These are phyloP conservation scores for Phytophthora meadii DNA, from an alignment of 352 stramenopile species.

Conservation along the genomic window DNA sequence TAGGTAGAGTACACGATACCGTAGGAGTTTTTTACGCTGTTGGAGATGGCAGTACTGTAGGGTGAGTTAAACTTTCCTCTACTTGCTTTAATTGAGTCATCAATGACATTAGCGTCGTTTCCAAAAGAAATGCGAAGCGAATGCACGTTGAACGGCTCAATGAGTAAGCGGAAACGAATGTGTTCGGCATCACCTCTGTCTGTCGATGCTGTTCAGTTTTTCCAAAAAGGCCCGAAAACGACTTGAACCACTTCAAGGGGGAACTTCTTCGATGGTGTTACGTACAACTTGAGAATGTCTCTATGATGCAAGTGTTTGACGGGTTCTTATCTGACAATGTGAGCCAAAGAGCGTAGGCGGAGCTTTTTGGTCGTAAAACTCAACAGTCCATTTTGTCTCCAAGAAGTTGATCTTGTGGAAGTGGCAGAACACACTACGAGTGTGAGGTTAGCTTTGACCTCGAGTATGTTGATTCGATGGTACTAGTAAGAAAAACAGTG, in stretches of 20 bases:
- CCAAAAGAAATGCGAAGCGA: too few relatives aligned
- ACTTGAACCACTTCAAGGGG: slow-evolving; percentile 13
- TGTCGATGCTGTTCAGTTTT: slow-evolving; percentile 15
- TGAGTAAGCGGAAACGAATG: not conserved
- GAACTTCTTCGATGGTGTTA: not conserved
- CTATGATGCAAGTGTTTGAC: slow-evolving; percentile 8
- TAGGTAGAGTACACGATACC: too few relatives aligned
- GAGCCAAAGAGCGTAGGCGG: slow-evolving; percentile 3
- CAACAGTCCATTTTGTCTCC: slow-evolving; percentile 16
- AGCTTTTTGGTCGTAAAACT: slow-evolving; percentile 20
- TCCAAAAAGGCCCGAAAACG: slow-evolving; percentile 17
- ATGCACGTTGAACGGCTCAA: too few relatives aligned
- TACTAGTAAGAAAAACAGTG: not conserved
- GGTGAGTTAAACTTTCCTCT: too few relatives aligned
- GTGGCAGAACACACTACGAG: not conserved
- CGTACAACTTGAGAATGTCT: slow-evolving; percentile 19
- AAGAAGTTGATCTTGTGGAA: slow-evolving; percentile 27
- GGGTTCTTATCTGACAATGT: slow-evolving; percentile 10
- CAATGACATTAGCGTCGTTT: too few relatives aligned
- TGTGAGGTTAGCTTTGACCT: not conserved
- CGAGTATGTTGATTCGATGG: slow-evolving; percentile 8
- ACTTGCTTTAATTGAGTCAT: too few relatives aligned
- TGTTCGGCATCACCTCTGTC: slow-evolving; percentile 8
- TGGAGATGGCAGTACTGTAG: too few relatives aligned
- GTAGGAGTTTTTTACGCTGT: too few relatives aligned